These are phyloP conservation scores for Vigna nakashimae DNA, from an alignment of 306 rosid genomes.

Conservation along the genomic window DNA sequence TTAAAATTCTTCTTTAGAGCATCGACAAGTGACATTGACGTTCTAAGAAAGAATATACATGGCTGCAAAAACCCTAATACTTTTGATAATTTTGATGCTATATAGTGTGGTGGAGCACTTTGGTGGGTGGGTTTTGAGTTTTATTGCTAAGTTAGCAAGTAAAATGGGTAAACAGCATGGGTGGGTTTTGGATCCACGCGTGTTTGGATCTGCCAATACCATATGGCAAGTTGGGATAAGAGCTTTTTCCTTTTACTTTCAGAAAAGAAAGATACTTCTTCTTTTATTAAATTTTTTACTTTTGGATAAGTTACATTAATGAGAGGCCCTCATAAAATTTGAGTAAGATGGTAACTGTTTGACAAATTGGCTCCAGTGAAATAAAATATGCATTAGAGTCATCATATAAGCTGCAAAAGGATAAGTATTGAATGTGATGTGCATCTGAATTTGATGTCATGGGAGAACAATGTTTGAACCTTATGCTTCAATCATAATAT, in stretches of 20 bases:
- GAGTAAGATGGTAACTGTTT: conserved; percentile 14
- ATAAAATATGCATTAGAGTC: not conserved
- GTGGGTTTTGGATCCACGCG: not conserved
- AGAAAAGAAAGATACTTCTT: not conserved
- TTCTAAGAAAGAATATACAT: not conserved
- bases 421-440: conserved; percentile 17
- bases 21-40: not conserved
- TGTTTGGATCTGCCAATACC: conserved; percentile 15
- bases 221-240: not conserved
- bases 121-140: not conserved
- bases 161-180: not conserved
- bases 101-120: not conserved
- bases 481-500: not conserved
- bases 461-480: not conserved
- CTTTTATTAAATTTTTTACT: not conserved
- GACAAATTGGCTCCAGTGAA: conserved; percentile 22
- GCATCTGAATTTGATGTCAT: conserved; percentile 13
- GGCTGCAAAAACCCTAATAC: not conserved
- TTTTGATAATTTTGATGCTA: not conserved
- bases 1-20: not conserved
- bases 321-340: conserved; percentile 15
- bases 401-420: conserved; percentile 14
- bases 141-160: conserved; percentile 36
- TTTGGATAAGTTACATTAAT: not conserved
- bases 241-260: not conserved